Evolutionary conservation across 371 early-diverging fungal genomes (phyloP), one percentile per base, ranked within the genome.

Genomic region (Mucor ambiguus): DNA sequence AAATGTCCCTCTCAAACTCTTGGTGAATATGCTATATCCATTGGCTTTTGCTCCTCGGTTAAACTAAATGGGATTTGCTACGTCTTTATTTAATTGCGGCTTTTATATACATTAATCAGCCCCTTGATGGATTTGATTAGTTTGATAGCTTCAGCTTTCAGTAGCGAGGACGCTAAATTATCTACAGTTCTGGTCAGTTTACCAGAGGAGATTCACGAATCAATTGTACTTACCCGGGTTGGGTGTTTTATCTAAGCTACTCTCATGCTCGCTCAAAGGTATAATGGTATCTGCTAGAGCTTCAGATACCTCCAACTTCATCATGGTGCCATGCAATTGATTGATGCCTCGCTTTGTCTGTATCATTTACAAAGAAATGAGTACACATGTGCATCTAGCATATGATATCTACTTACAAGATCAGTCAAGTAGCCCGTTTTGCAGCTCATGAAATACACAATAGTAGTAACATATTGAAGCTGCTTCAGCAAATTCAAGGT

Each of bases 301-400:
- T 20, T 60, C 60, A 0, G 60, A 9, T 24, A 60, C 6, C 11
- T 61, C 20, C 1, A 64, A n/a, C n/a, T 64, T 58, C 5, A 80
- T 43, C 70, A 85, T 58, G 1, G 85, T 55, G 22, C 75, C 77
- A 52, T 88, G 85, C 30, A 89, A 68, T 7, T 85, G 78, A 30
- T 76, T 68, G 59, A 73, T 58, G 60, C 63, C 66, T 62, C 70
- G 65, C 24, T 66, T 68, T 24, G 63, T 60, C 70, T 68, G 56
- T 59, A 33, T 12, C 48, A 22, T 16, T 22, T 37, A 54, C 16
- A 60, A 24, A 43, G 12, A 30, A 11, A 35, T 26, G 14, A 48
- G 37, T n/a, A 37, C 2, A 26, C 32, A 37, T 37, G 37, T 26
- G 4, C 54, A 22, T 28, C 2, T 2, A 11, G 24, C 48, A n/a